These are phyloP conservation scores for Dillenia turbinata DNA, from an alignment of 164 flowering plant genomes.

Conservation along the genomic window DNA sequence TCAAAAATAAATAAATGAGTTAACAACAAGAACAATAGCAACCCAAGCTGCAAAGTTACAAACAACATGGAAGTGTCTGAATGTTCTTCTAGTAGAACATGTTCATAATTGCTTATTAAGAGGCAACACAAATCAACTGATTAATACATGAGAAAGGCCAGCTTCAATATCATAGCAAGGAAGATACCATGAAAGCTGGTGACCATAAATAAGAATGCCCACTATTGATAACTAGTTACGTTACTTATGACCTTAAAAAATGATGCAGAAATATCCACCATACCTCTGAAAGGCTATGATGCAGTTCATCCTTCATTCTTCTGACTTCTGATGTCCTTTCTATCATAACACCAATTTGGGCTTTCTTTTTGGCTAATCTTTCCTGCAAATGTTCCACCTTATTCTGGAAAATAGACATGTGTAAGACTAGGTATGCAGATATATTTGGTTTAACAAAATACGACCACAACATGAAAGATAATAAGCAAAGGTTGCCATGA, in stretches of 20 bases:
- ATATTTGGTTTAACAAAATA: neutral
- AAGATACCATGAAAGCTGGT: neutral
- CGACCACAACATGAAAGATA: neutral
- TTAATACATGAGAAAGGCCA: no score
- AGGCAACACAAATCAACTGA: no score
- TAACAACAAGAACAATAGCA: neutral
- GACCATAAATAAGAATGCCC: neutral
- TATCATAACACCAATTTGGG: conserved; percentile 55
- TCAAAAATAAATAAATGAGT: neutral
- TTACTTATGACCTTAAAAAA: neutral
- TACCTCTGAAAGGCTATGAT: conserved; percentile 60
- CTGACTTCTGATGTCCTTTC: conserved; percentile 65
- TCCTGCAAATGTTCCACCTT: conserved; percentile 40
- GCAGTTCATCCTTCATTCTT: conserved; percentile 57
- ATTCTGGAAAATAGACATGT: conserved; percentile 35
- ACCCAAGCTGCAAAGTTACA: neutral
- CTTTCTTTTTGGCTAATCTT: conserved; percentile 42
- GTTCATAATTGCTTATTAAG: no score
- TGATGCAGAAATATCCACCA: conserved; percentile 7
- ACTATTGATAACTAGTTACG: neutral
- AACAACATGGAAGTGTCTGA: neutral
- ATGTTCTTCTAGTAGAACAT: no score
- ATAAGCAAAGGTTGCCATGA: neutral
- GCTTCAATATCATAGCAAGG: no score
- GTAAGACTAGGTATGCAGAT: no score